Conservation (phyloP, 2,329 filamentous ascomycete species). For the Apiospora koreana region DNA sequence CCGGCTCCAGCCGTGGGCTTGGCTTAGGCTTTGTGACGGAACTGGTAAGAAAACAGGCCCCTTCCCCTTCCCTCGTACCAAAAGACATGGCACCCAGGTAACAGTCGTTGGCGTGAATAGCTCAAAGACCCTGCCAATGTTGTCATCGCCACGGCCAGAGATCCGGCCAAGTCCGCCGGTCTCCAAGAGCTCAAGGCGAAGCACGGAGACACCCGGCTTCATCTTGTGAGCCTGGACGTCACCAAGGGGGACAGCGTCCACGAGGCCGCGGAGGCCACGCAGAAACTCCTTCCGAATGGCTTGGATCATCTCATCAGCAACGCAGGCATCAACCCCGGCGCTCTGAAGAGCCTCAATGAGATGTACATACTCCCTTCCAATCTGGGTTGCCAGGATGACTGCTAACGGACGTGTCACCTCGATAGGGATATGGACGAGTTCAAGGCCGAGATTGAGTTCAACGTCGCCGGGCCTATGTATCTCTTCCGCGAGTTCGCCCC, state of each 20-base stretch:
- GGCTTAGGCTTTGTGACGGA: neutral
- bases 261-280: neutral
- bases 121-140: neutral
- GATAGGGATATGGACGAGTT: neutral
- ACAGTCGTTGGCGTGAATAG: neutral
- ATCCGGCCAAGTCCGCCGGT: neutral
- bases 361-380: neutral
- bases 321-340: neutral
- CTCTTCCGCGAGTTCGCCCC: neutral
- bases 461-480: neutral
- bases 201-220: neutral
- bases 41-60: neutral
- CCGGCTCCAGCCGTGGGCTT: neutral
- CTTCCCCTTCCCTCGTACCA: neutral
- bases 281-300: neutral
- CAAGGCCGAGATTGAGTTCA: neutral
- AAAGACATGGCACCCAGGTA: neutral
- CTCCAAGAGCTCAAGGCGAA: neutral
- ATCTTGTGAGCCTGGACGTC: neutral
- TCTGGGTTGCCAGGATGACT: neutral
- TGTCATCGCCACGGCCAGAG: neutral
- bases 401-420: neutral
- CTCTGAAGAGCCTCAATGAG: neutral
- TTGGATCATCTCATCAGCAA: neutral
- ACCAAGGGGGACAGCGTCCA: neutral